Evolutionary conservation across 139 green algal genomes (phyloP).

Genomic region (Chlorella sorokiniana): DNA sequence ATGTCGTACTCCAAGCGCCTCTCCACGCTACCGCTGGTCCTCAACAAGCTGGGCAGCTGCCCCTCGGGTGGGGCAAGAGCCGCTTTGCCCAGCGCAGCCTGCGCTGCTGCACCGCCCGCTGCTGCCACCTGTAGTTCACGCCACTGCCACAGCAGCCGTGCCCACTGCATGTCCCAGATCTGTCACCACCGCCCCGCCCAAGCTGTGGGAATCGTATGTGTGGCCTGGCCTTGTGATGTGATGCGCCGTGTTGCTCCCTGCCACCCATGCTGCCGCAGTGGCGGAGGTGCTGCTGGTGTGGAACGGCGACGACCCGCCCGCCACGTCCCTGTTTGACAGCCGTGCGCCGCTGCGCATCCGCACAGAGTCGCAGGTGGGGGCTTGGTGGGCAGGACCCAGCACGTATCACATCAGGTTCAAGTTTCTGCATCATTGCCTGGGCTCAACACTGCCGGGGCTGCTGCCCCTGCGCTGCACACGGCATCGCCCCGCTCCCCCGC

Average conservation of each 20-base stretch:
- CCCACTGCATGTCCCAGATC: neutral
- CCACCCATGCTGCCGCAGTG: neutral
- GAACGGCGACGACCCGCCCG: slow-evolving; percentile 10
- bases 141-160: too few relatives aligned
- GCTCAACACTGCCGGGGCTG: too few relatives aligned
- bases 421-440: too few relatives aligned
- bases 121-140: too few relatives aligned
- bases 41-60: slow-evolving; percentile 15
- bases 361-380: neutral
- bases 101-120: neutral
- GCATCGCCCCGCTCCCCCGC: neutral
- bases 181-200: neutral
- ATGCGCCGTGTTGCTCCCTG: neutral
- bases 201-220: too few relatives aligned
- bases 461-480: neutral
- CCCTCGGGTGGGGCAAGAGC: slow-evolving; percentile 13
- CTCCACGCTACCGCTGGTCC: neutral
- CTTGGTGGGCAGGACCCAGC: neutral
- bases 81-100: too few relatives aligned
- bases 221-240: neutral
- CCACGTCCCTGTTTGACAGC: neutral
- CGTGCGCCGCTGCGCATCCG: slow-evolving; percentile 2
- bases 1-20: slow-evolving; percentile 2
- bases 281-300: slow-evolving; percentile 20
- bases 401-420: too few relatives aligned